These are phyloP conservation scores for Nicotiana knightiana DNA, from an alignment of 257 asterid genomes.

Conservation along the genomic window DNA sequence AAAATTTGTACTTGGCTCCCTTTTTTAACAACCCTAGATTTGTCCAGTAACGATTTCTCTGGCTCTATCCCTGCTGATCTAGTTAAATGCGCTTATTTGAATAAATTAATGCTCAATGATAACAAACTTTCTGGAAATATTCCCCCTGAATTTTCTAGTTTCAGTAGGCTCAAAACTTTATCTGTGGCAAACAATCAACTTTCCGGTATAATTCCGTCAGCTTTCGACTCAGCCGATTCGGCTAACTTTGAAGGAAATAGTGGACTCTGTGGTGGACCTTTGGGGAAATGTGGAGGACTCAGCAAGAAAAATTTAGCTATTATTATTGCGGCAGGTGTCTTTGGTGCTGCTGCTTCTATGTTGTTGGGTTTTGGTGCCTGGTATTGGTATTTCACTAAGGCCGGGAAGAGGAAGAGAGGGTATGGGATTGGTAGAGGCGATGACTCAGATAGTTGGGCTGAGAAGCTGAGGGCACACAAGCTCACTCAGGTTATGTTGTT, in stretches of 20 bases:
- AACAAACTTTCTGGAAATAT: slow-evolving; percentile 54
- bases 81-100: slow-evolving; percentile 55
- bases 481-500: slow-evolving; percentile 73
- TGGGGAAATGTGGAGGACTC: slow-evolving; percentile 79
- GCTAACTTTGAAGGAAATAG: slow-evolving; percentile 47
- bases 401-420: slow-evolving; percentile 51
- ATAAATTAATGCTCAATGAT: slow-evolving; percentile 39
- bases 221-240: slow-evolving; percentile 14
- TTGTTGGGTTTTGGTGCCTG: slow-evolving; percentile 70
- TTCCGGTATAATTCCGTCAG: slow-evolving; percentile 68
- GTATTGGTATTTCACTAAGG: slow-evolving; percentile 62
- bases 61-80: slow-evolving; percentile 75
- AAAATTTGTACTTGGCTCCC: slow-evolving; percentile 80
- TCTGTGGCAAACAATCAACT: slow-evolving; percentile 59
- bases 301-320: slow-evolving; percentile 65
- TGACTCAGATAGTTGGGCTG: slow-evolving; percentile 56
- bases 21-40: slow-evolving; percentile 60
- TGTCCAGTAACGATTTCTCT: slow-evolving; percentile 54
- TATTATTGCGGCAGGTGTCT: slow-evolving; percentile 84
- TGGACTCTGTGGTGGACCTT: slow-evolving; percentile 65
- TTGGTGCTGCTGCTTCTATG: slow-evolving; percentile 78
- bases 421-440: slow-evolving; percentile 38
- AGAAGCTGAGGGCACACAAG: slow-evolving; percentile 63
- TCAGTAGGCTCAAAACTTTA: slow-evolving; percentile 53
- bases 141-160: slow-evolving; percentile 57